Base-by-base conservation (phyloP, 257 asterid genomes). In the Asclepias syriaca region DNA sequence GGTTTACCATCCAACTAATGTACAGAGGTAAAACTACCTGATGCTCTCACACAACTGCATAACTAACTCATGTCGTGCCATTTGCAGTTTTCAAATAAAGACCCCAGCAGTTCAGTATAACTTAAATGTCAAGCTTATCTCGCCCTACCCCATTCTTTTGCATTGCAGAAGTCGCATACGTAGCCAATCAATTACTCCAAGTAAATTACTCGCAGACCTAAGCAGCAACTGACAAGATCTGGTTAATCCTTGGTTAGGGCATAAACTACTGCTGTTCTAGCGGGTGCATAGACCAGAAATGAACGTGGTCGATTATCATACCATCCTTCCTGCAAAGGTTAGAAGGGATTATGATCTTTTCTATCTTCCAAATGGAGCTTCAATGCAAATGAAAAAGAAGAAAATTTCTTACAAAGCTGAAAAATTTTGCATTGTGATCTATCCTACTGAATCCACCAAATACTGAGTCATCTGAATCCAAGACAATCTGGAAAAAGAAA, bases 401-500 rank as follows among this genome's bases (percentile, higher is more conserved):
- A 27, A 49, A 39, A n/a, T 74, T 54, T 70, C 97, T 90, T 87
- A 95, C 98, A 55, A 74, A 72, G 74, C 97, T 85, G 81, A 95
- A 95, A 83, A 81, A 92, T 79, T 92, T 96, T 6, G 94, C 90
- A 3, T 70, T 78, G 34, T 81, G 90, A 75, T 74, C 83, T n/a
- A 92, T 85, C 86, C 99, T 85, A 63, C 88, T 66, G 75, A 84
- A 92, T 77, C 99, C 98, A 73, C 97, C 99, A 79, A 90, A 95
- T 24, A 61, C 67, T 55, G 80, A 65, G 65, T 82, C 91, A 72
- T 95, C 98, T 0, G 99, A 92, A 84, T 95, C 94, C 90, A 95
- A 73, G 68, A 68, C 98, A 71, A 88, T 79, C 98, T 94, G 84
- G 77, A 81, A 74, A 39, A 56, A 55, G 59, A 67, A 49, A 66